phyloP scores from a whole-genome alignment of 2,329 filamentous ascomycete species.

The Fusarium sp. region DNA sequence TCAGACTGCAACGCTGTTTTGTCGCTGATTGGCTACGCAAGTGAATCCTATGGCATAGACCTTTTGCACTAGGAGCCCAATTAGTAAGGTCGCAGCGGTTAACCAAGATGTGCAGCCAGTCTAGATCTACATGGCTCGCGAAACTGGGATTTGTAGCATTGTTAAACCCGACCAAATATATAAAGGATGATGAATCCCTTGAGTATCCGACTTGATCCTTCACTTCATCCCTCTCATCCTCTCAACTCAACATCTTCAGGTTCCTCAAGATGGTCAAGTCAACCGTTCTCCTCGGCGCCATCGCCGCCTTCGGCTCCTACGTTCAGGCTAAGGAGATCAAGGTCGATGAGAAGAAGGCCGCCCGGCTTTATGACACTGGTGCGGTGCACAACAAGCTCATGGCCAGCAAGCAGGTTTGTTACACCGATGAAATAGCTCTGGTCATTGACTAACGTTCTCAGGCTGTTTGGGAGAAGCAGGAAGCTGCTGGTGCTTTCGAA shows the following conservation, averaged over 20 bases:
- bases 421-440: rapidly evolving
- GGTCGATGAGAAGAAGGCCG: constrained; percentile 22
- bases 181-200: neutral
- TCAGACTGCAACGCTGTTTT: neutral
- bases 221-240: neutral
- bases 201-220: neutral
- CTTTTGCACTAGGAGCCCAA: neutral
- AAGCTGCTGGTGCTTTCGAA: constrained; percentile 49
- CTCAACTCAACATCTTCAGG: neutral
- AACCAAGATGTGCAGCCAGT: neutral
- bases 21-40: neutral
- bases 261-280: constrained; percentile 35
- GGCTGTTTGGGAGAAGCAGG: constrained; percentile 50
- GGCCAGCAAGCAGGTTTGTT: constrained; percentile 25
- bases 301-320: constrained; percentile 21
- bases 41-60: neutral
- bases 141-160: too few relatives aligned
- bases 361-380: constrained; percentile 33
- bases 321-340: constrained; percentile 35
- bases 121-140: neutral
- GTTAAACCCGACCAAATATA: neutral
- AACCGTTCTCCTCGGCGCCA: constrained; percentile 18
- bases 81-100: neutral
- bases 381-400: constrained; percentile 37
- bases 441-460: constrained; percentile 9